Conservation (phyloP, 169 alveolate species). For the Cyclospora cayetanensis region DNA sequence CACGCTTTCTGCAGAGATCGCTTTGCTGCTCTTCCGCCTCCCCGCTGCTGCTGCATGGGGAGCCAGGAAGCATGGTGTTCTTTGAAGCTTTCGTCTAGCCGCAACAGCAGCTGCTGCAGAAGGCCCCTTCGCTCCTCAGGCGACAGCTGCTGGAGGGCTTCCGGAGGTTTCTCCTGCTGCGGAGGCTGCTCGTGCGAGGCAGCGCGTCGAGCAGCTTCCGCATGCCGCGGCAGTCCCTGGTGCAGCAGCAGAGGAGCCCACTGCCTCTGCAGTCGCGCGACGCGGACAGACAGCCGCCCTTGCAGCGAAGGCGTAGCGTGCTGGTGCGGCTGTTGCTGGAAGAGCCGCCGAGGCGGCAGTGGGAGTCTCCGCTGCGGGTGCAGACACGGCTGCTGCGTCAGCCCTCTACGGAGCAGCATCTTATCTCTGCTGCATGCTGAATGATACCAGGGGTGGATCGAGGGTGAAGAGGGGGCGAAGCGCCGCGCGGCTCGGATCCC, state of each 20-base stretch:
- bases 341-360: not conserved
- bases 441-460: too few relatives aligned
- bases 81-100: constrained; percentile 3
- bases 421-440: too few relatives aligned
- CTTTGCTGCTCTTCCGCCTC: constrained; percentile 29
- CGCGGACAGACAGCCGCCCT: constrained; percentile 2
- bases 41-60: not conserved
- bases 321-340: not conserved
- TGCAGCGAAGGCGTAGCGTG: not conserved
- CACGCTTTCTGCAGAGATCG: not conserved
- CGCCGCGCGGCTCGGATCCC: too few relatives aligned
- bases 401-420: not conserved
- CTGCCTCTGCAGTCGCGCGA: not conserved
- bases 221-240: not conserved
- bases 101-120: constrained; percentile 25
- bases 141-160: not conserved
- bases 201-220: not conserved
- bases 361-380: not conserved
- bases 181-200: not conserved
- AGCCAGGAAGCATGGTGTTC: not conserved
- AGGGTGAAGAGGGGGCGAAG: too few relatives aligned
- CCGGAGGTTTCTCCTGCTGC: constrained; percentile 19
- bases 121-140: not conserved
- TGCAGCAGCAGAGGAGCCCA: not conserved
- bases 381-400: not conserved